Evolutionary conservation across 805 yeast genomes (phyloP).

Genomic region (Naumovozyma baii): DNA sequence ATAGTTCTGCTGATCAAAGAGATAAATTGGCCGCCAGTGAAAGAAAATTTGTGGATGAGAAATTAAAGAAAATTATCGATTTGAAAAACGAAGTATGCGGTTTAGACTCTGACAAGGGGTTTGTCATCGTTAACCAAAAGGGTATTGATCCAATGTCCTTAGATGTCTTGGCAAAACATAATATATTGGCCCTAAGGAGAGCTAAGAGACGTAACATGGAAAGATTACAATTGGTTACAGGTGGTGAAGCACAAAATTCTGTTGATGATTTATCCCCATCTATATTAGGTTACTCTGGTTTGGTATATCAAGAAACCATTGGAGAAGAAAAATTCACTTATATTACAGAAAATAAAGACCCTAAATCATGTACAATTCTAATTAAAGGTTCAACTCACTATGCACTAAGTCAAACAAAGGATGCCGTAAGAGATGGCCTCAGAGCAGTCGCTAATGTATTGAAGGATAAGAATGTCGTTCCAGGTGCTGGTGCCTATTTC

Average conservation of each 20-base stretch:
- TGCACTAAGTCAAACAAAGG: slow-evolving; percentile 83
- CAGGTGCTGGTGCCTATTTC: slow-evolving; percentile 97
- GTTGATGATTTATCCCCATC: slow-evolving; percentile 83
- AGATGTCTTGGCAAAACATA: slow-evolving; percentile 86
- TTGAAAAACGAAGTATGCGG: slow-evolving; percentile 89
- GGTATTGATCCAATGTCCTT: slow-evolving; percentile 98
- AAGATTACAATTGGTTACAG: slow-evolving; percentile 88
- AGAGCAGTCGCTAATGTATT: slow-evolving; percentile 89
- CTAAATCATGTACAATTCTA: slow-evolving; percentile 82
- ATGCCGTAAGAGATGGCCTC: slow-evolving; percentile 94
- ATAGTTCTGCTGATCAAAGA: slow-evolving; percentile 91
- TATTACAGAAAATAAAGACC: slow-evolving; percentile 81
- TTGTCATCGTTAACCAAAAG: slow-evolving; percentile 93
- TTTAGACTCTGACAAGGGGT: slow-evolving; percentile 58
- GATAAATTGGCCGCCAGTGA: slow-evolving; percentile 90
- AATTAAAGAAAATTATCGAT: slow-evolving; percentile 81
- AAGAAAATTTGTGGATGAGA: slow-evolving; percentile 88
- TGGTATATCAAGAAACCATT: slow-evolving; percentile 81
- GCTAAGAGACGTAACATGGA: slow-evolving; percentile 99
- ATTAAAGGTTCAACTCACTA: slow-evolving; percentile 91
- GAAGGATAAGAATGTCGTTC: slow-evolving; percentile 74
- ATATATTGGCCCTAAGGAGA: slow-evolving; percentile 88
- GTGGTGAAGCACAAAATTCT: slow-evolving; percentile 96
- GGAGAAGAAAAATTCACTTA: slow-evolving; percentile 98
- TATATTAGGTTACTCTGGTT: slow-evolving; percentile 79